phyloP scores from a whole-genome alignment of 2,329 filamentous ascomycete species.

The Arthroderma sp. region DNA sequence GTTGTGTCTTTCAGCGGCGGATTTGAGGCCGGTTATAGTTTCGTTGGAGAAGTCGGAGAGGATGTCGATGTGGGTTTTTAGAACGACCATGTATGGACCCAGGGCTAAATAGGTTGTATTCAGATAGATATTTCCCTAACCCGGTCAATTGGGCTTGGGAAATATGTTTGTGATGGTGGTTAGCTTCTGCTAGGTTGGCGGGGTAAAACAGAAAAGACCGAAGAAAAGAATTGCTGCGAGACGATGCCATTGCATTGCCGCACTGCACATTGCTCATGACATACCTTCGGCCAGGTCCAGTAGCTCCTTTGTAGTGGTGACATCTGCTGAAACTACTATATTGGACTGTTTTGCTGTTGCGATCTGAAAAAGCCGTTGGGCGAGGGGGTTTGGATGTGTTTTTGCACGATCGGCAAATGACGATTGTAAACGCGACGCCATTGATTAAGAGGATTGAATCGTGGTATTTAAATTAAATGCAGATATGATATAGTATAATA shows the following conservation, averaged over 20 bases:
- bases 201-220: conserved; percentile 1
- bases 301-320: conserved; percentile 34
- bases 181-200: neutral
- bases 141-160: neutral
- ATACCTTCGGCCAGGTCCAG: conserved; percentile 35
- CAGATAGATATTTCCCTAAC: neutral
- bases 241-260: neutral
- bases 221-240: neutral
- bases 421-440: conserved; percentile 33
- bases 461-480: too few relatives aligned
- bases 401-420: conserved; percentile 27
- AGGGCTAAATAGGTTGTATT: conserved; percentile 21
- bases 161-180: neutral
- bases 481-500: too few relatives aligned
- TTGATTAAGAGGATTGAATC: conserved; percentile 9
- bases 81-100: conserved; percentile 39
- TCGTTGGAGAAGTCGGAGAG: conserved; percentile 33
- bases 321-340: conserved; percentile 36
- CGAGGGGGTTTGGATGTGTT: conserved; percentile 32
- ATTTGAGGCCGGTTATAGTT: conserved; percentile 31
- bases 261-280: conserved; percentile 9
- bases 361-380: conserved; percentile 31
- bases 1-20: conserved; percentile 34
- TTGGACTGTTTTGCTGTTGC: conserved; percentile 37
- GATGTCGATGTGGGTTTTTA: conserved; percentile 42